A percentile compares a stretch with the other conserved stretches of the same genome.
phyloP scores from a whole-genome alignment of 2,329 filamentous ascomycete species.

The Neonectria magnoliae region DNA sequence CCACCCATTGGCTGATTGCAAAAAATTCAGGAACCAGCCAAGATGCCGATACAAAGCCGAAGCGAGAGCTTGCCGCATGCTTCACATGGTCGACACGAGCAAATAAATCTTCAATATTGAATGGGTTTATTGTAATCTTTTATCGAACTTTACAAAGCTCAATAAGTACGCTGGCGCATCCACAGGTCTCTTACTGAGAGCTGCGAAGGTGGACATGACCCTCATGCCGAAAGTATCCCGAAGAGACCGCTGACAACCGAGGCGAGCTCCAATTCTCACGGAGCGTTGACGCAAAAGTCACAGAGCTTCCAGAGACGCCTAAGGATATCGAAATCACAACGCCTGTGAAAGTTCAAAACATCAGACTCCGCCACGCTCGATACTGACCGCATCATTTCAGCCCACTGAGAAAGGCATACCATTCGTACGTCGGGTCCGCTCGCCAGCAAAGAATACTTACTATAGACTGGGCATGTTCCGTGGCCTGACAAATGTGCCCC shows the following conservation, averaged over 20 bases:
- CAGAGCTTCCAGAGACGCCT: background rate
- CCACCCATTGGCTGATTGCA: constrained; percentile 29
- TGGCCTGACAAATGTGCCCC: background rate
- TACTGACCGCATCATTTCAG: background rate
- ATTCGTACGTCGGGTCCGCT: background rate
- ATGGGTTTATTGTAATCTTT: background rate
- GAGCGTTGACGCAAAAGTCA: background rate
- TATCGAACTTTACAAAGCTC: background rate
- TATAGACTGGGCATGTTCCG: background rate
- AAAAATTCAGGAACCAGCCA: constrained; percentile 17
- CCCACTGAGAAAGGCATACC: background rate
- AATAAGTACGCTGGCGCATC: background rate
- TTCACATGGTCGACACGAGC: background rate
- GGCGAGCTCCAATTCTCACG: background rate
- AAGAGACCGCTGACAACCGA: constrained; percentile 31
- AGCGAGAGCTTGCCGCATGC: background rate
- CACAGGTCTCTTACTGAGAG: background rate
- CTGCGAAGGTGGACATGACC: background rate
- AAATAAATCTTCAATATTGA: background rate
- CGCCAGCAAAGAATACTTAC: background rate
- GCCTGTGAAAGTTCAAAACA: background rate
- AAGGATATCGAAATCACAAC: background rate
- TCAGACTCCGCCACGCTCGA: background rate
- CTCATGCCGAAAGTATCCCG: constrained; percentile 43
- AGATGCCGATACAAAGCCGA: constrained; percentile 33